Base-by-base conservation (phyloP, 768 basidiomycete genomes). In the Psilocybe sp. region DNA sequence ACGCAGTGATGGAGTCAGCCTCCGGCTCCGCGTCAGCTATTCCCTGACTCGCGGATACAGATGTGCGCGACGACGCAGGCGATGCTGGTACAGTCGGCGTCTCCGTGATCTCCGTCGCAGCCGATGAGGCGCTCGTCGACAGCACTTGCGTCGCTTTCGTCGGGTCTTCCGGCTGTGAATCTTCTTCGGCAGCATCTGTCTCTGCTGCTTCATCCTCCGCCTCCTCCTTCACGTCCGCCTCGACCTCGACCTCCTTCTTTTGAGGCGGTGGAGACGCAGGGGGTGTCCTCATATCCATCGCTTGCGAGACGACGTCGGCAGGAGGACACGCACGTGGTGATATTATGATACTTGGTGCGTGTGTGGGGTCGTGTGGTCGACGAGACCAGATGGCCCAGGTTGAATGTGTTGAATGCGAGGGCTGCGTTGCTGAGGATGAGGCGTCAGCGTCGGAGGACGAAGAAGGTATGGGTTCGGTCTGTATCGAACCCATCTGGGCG, bases 361-460 rank as follows among this genome's bases (percentile, higher is more conserved):
- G 63, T 3, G 77, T 69, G 0, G 88, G 88, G 61, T 88, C 70
- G 2, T 72, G 67, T 0, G 88, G 88, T 19, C 85, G 78, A n/a
- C 77, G 77, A 0, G 87, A 85, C 85, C 86, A 89, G 34, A 90
- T 78, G 4, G 81, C 84, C 69, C 80, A 88, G 15, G n/a, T 16
- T 18, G n/a, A 43, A 42, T 12, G 51, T 43, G 31, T 6, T 15
- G 40, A 42, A 18, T 44, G 12, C 31, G 33, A 16, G 51, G 49
- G 7, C 23, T 28, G 23, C 10, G 44, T 45, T 33, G 44, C 35
- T 38, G 46, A 23, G 44, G 44, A n/a, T 44, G 50, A 20, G 14
- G 44, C 23, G 19, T 41, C 44, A 40, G 40, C 11, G 20, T 44
- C 40, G 31, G 23, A 13, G 19, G 40, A 31, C 10, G 14, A 23